Percentiles rank a stretch among this genome's conserved stretches.
Evolutionary conservation across 805 yeast genomes (phyloP).

Genomic region (Barnettozyma pratensis): DNA sequence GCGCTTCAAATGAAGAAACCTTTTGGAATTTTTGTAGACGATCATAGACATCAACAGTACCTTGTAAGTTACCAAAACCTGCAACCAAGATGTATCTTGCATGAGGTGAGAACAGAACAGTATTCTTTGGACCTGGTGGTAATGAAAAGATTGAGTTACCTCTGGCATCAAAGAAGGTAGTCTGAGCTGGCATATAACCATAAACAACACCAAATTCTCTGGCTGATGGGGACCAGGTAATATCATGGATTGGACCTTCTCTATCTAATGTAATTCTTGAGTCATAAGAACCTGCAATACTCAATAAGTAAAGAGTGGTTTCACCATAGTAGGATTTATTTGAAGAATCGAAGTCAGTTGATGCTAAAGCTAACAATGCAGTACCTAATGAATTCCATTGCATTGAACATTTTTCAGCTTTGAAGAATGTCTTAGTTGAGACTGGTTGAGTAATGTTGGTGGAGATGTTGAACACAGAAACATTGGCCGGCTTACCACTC

Average conservation of each 20-base stretch:
- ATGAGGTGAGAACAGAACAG: constrained; percentile 89
- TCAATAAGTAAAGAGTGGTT: constrained; percentile 83
- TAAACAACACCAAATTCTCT: constrained; percentile 96
- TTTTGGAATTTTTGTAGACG: constrained; percentile 80
- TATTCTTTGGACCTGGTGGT: constrained; percentile 85
- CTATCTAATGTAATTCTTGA: constrained; percentile 81
- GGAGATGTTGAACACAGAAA: constrained; percentile 73
- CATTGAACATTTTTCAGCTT: constrained; percentile 89
- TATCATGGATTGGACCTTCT: constrained; percentile 97
- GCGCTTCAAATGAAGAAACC: constrained; percentile 78
- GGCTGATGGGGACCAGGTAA: constrained; percentile 94
- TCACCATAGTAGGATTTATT: constrained; percentile 97
- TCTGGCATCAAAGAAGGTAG: constrained; percentile 90
- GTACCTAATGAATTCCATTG: constrained; percentile 95
- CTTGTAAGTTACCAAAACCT: constrained; percentile 97
- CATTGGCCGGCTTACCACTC: constrained; percentile 83
- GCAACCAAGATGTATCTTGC: constrained; percentile 89
- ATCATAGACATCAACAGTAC: constrained; percentile 91
- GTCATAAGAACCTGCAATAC: constrained; percentile 89
- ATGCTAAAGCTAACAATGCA: constrained; percentile 86
- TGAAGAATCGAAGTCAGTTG: constrained; percentile 91
- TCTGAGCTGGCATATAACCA: constrained; percentile 96
- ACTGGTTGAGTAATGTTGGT: constrained; percentile 58
- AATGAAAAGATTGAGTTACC: constrained; percentile 82
- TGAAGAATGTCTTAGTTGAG: constrained; percentile 84